phyloP scores from a whole-genome alignment of 129 eudicot genomes.

The Flaveria ramosissima region DNA sequence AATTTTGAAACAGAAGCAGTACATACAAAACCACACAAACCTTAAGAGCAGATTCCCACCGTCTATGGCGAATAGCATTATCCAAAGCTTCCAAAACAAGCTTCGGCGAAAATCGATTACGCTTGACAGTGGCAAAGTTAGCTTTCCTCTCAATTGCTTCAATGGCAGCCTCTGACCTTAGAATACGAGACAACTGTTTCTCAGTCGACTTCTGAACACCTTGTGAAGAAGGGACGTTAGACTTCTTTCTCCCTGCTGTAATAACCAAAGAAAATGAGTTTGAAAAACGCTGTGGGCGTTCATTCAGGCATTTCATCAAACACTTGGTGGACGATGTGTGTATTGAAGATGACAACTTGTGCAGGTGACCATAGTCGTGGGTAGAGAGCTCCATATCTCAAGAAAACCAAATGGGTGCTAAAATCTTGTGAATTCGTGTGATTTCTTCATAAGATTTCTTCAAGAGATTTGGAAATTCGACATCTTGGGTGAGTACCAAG shows the following conservation, averaged over 20 bases:
- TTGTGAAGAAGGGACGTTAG: constrained; percentile 22
- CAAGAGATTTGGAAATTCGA: not conserved
- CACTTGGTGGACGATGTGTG: constrained; percentile 37
- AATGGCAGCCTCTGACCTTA: constrained; percentile 79
- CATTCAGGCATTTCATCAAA: constrained; percentile 49
- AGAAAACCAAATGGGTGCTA: constrained; percentile 1
- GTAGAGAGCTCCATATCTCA: constrained; percentile 20
- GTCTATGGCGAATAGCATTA: constrained; percentile 56
- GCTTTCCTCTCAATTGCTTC: constrained; percentile 76
- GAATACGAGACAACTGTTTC: constrained; percentile 63
- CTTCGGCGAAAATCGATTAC: constrained; percentile 69
- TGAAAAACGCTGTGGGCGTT: constrained; percentile 21
- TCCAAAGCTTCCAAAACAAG: constrained; percentile 81
- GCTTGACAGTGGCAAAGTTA: constrained; percentile 51
- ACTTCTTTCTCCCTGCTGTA: constrained; percentile 42
- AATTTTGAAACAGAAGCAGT: not conserved
- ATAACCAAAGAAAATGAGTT: constrained; percentile 18
- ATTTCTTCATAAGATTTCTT: not conserved
- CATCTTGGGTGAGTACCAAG: not conserved
- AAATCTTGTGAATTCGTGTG: not conserved
- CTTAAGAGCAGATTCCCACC: constrained; percentile 97
- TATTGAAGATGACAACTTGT: constrained; percentile 29
- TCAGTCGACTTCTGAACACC: constrained; percentile 53
- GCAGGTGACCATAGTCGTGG: constrained; percentile 3
- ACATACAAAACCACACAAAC: constrained; percentile 38